Conservation (phyloP, 441 rosid species). For the Gossypium davidsonii region DNA sequence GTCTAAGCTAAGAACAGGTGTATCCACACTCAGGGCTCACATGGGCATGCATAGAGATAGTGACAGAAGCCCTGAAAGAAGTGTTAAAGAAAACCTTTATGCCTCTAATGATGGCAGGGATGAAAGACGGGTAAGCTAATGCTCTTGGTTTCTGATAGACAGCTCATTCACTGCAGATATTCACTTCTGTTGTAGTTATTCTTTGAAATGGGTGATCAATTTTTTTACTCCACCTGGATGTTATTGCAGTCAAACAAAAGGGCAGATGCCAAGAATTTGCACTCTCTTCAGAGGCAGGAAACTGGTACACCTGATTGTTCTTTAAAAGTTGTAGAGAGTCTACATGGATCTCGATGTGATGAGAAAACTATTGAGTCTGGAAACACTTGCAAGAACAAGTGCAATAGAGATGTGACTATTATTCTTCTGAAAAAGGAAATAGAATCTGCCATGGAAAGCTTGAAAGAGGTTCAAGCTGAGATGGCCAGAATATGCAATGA, state of each 20-base stretch:
- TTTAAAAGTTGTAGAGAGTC: slow-evolving; percentile 29
- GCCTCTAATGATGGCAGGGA: slow-evolving; percentile 24
- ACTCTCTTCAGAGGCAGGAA: slow-evolving; percentile 24
- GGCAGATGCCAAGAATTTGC: slow-evolving; percentile 19
- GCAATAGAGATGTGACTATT: slow-evolving; percentile 51
- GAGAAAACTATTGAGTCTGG: slow-evolving; percentile 25
- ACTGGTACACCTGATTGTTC: slow-evolving; percentile 26
- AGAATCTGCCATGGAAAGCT: slow-evolving; percentile 71
- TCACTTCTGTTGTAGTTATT: slow-evolving; percentile 20
- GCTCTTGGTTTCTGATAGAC: slow-evolving; percentile 18
- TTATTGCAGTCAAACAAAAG: slow-evolving; percentile 48
- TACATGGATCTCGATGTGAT: slow-evolving; percentile 19
- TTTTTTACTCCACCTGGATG: slow-evolving; percentile 23
- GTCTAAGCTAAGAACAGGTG: slow-evolving; percentile 56
- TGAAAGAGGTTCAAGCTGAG: slow-evolving; percentile 69
- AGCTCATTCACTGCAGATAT: slow-evolving; percentile 8
- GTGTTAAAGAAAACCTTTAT: slow-evolving; percentile 25
- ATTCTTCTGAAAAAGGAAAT: slow-evolving; percentile 71
- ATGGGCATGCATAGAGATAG: slow-evolving; percentile 37
- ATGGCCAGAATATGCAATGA: slow-evolving; percentile 54
- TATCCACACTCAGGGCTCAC: slow-evolving; percentile 58
- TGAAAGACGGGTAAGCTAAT: slow-evolving; percentile 58
- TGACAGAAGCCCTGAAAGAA: slow-evolving; percentile 28
- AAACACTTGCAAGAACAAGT: slow-evolving; percentile 24
- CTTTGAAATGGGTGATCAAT: slow-evolving; percentile 19